Percentiles rank a stretch among this genome's conserved stretches.
phyloP scores from a whole-genome alignment of 1,139 yeast species.

The Petasospora rhodanensis region DNA sequence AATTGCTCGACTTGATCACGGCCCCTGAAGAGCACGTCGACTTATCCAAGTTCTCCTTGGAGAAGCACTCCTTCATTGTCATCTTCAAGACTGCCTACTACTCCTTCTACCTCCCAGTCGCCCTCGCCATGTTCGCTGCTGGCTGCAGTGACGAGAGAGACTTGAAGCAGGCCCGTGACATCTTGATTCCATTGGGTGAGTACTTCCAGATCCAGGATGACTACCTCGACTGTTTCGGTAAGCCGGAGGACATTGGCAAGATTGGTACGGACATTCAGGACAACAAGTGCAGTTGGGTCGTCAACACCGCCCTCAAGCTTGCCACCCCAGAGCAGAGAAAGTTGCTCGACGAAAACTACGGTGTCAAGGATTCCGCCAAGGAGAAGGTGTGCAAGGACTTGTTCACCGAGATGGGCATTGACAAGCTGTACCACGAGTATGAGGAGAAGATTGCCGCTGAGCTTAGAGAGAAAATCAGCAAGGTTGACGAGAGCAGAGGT shows the following conservation, averaged over 20 bases:
- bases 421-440: slow-evolving; percentile 66
- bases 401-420: slow-evolving; percentile 70
- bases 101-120: slow-evolving; percentile 96
- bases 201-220: slow-evolving; percentile 99
- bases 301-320: slow-evolving; percentile 84
- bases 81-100: slow-evolving; percentile 96
- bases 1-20: slow-evolving; percentile 87
- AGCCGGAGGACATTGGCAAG: slow-evolving; percentile 96
- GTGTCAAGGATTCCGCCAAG: slow-evolving; percentile 65
- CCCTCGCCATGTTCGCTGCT: slow-evolving; percentile 90
- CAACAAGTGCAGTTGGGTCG: slow-evolving; percentile 97
- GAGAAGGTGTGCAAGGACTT: slow-evolving; percentile 73
- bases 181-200: slow-evolving; percentile 93
- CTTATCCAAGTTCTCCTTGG: slow-evolving; percentile 77
- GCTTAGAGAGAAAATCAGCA: slow-evolving; percentile 58
- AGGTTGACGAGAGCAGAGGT: slow-evolving; percentile 85
- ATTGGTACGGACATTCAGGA: slow-evolving; percentile 98
- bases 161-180: slow-evolving; percentile 81
- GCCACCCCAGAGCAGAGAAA: slow-evolving; percentile 79
- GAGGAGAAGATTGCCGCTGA: slow-evolving; percentile 74
- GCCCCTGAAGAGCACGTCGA: slow-evolving; percentile 97
- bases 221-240: slow-evolving; percentile 94
- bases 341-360: slow-evolving; percentile 82
- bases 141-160: slow-evolving; percentile 70
- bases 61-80: slow-evolving; percentile 92